These are phyloP conservation scores for Mallotus nudiflorus DNA, from an alignment of 345 rosid species.

Conservation along the genomic window DNA sequence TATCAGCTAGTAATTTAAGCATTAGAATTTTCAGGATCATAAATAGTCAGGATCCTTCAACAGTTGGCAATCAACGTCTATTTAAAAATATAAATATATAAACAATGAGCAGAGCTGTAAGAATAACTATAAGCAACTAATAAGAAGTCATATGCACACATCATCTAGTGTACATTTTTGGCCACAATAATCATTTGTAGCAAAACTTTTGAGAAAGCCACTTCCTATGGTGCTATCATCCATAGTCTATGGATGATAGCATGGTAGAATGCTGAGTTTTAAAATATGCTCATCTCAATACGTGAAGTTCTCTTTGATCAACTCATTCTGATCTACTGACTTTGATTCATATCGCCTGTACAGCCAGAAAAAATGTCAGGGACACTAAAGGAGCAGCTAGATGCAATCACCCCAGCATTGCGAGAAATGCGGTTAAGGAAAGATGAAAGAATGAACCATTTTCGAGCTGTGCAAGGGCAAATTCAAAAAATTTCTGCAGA, in stretches of 20 bases:
- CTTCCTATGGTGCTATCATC: no score
- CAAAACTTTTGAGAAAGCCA: slow-evolving; percentile 1
- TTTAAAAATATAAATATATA: neutral
- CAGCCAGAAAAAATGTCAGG: slow-evolving; percentile 95
- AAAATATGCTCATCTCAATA: neutral
- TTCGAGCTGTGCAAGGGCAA: slow-evolving; percentile 71
- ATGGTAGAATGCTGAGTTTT: neutral
- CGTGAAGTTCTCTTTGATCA: neutral
- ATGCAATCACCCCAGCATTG: slow-evolving; percentile 86
- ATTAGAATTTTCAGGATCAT: neutral
- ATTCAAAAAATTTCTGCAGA: slow-evolving; percentile 86
- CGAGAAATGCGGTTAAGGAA: slow-evolving; percentile 83
- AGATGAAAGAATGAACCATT: slow-evolving; percentile 80
- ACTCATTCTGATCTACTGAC: neutral
- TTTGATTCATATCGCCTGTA: slow-evolving; percentile 6
- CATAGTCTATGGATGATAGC: neutral
- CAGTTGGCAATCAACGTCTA: neutral
- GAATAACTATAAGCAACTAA: neutral
- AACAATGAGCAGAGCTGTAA: neutral
- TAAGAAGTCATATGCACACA: neutral
- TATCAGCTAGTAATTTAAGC: slow-evolving; percentile 14
- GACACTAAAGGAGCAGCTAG: slow-evolving; percentile 81
- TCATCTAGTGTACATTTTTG: neutral
- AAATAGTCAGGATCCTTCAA: no score
- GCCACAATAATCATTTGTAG: neutral